These are phyloP conservation scores for Pseudogymnoascus sp. DNA, from an alignment of 2,329 filamentous ascomycete species.

Conservation along the genomic window DNA sequence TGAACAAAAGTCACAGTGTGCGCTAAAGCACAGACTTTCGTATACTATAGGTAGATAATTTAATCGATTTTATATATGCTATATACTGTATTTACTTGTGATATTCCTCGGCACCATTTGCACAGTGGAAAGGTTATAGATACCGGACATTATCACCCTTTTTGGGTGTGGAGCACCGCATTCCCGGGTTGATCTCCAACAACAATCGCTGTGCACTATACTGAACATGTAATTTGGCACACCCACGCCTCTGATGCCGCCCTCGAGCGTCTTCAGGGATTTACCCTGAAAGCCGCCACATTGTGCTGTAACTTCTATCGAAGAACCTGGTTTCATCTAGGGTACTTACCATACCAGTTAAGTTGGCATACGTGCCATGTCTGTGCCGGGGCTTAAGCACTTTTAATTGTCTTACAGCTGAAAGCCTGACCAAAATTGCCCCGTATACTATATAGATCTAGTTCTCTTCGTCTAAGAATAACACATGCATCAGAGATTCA, in stretches of 20 bases:
- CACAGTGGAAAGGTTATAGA: no score
- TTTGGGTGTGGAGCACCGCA: no score
- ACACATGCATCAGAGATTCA: slow-evolving; percentile 10
- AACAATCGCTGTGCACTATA: neutral
- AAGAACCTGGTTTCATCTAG: neutral
- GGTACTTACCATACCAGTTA: neutral
- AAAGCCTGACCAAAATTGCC: neutral
- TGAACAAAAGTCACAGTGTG: neutral
- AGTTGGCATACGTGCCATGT: neutral
- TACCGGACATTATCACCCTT: no score
- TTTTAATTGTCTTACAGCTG: neutral
- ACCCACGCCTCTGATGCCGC: neutral
- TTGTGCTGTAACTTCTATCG: neutral
- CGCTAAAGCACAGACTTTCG: neutral
- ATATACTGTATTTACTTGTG: neutral
- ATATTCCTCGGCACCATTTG: no score
- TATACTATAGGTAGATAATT: neutral
- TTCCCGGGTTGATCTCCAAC: neutral
- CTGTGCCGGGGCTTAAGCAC: neutral
- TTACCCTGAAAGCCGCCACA: neutral
- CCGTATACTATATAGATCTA: neutral
- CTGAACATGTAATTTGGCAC: neutral
- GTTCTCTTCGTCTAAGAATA: neutral
- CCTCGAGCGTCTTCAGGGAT: neutral
- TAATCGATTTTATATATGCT: no score